Conservation (phyloP, 176 grass and related monocot genomes). For the Zoysia pacifica region DNA sequence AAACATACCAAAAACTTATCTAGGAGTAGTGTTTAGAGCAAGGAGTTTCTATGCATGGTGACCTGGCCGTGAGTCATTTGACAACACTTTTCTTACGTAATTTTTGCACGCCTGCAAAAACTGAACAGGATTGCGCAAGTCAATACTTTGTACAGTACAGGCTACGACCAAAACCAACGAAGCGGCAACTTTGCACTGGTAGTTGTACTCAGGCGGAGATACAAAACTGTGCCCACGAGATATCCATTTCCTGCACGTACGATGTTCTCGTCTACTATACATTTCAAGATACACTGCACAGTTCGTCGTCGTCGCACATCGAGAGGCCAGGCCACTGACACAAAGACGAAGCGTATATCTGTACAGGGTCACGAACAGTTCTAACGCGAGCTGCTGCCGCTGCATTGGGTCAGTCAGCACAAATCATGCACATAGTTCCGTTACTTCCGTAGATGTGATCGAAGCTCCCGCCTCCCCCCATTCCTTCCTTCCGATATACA, state of each 20-base stretch:
- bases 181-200: not conserved
- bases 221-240: not conserved
- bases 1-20: no score
- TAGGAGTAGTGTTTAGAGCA: not conserved
- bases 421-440: not conserved
- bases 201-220: not conserved
- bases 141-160: not conserved
- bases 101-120: not conserved
- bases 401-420: not conserved
- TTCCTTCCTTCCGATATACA: not conserved
- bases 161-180: not conserved
- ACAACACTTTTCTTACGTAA: not conserved
- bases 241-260: not conserved
- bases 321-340: constrained; percentile 3
- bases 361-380: constrained; percentile 1
- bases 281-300: constrained; percentile 6
- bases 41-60: not conserved
- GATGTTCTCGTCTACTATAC: constrained; percentile 19
- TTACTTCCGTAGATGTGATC: not conserved
- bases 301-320: not conserved
- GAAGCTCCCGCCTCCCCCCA: not conserved
- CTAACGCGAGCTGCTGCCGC: constrained; percentile 1
- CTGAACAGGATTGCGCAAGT: not conserved
- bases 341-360: not conserved
- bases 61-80: no score